Evolutionary conservation across 768 basidiomycete species (phyloP), one percentile per base, ranked within the genome.

Genomic region (Lentinula detonsa): DNA sequence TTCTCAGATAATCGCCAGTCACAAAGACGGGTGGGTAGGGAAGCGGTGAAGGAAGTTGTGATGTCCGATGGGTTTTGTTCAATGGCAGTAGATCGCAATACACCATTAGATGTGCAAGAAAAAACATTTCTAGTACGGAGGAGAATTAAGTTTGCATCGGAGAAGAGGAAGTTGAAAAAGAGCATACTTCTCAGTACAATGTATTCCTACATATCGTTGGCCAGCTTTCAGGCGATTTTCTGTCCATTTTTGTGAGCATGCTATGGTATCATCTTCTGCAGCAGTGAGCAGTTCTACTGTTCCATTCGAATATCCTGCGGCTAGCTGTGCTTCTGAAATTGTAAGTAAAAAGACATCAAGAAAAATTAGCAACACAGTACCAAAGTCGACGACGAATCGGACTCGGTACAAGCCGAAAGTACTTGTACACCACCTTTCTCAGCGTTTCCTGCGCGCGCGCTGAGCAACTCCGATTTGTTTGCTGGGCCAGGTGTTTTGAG

Each of bases 91-190:
- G 77, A 72, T 56, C 86, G 82, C 40, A 93, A 75, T 56, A 87
- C 87, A 28, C 92, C 92, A 60, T 87, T 87, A 1, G 88, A 84
- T 1, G 89, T 88, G 70, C 91, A 93, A 9, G 90, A 85, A 62
- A 84, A 86, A 7, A 83, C 74, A 10, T 78, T 74, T 57, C 87
- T 85, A 65, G 57, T 50, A 45, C n/a, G 31, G 31, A n/a, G 51
- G 33, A 16, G 43, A 48, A 40, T 28, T 28, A 58, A 13, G 59
- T n/a, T 45, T 11, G 11, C 56, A 34, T 48, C 7, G 9, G 46
- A 21, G n/a, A n/a, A 46, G n/a, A 48, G 21, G 46, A 18, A 23
- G 11, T 48, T 8, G 2, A 13, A 8, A 39, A 18, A 48, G 3
- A 52, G 73, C 79, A 61, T 58, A 91, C 91, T 71, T 77, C 62